Base-by-base conservation (phyloP, 352 stramenopile species). In the Phytophthora niederhauseri region DNA sequence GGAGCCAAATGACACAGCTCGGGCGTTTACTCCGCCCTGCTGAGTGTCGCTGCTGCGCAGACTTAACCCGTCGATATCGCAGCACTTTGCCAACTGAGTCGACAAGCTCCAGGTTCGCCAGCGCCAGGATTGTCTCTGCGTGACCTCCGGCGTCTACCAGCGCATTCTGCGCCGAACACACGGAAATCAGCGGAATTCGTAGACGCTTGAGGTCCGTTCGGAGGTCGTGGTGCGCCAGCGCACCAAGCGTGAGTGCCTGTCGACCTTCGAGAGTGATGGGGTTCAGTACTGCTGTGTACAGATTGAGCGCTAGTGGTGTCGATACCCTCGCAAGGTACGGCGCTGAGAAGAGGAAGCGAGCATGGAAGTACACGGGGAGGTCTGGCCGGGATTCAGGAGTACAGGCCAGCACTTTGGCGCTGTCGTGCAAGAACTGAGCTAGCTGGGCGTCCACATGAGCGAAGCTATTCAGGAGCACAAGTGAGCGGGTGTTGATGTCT, bases 271-370 rank as follows among this genome's bases (percentile, higher is more conserved):
- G 75, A 26, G 90, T 94, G 61, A 99, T 98, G 41, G 93, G 91
- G 70, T 98, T 98, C 54, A 96, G 87, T 57, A 99, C 92, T 0
- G 96, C 96, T 19, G 95, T 98, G 75, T 98, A 98, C 31, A 99
- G 73, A 77, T 99, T 98, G 24, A 99, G 83, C 2, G 96, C 97
- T 53, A 99, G 74, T n/a, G 96, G 95, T 14, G 95, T 95, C 6
- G 94, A 96, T 11, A 98, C 95, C 31, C 95, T 90, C 12, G 81
- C 82, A 12, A 99, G 72, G 73, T 99, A 99, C 51, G 77, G 70
- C 1, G 82, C 58, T 0, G 89, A 98, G 78, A 99, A 99, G 31
- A 98, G 78, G 70, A 98, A 98, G 3, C 96, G 78, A 26, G 90
- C 76, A 80, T 98, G 97, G 77, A 98, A 99, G 75, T 98, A 99